Conservation (phyloP, 306 rosid species). For the Quillaja saponaria region DNA sequence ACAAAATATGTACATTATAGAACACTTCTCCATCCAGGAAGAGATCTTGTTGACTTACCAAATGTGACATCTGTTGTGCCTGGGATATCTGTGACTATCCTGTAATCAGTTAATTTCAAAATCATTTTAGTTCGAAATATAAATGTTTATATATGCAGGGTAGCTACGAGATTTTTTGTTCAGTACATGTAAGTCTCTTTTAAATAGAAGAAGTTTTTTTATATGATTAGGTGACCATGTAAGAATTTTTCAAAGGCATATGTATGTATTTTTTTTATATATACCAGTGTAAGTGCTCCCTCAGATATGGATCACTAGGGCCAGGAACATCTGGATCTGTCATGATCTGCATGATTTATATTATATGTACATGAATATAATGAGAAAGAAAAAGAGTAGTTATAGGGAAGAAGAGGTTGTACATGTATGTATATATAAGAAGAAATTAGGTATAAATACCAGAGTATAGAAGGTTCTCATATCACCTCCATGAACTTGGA, state of each 20-base stretch:
- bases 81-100: constrained; percentile 91
- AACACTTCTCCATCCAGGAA: not conserved
- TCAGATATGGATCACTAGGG: constrained; percentile 91
- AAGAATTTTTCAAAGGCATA: not conserved
- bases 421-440: too few relatives aligned
- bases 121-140: not conserved
- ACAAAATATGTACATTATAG: not conserved
- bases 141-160: too few relatives aligned
- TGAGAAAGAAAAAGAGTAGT: not conserved
- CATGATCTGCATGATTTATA: constrained; percentile 55
- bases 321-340: constrained; percentile 97
- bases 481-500: constrained; percentile 84
- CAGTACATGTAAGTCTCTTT: too few relatives aligned
- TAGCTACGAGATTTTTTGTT: too few relatives aligned
- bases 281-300: constrained; percentile 92
- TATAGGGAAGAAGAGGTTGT: not conserved
- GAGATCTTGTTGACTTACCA: constrained; percentile 42
- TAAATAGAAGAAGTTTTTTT: too few relatives aligned
- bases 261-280: not conserved
- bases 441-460: constrained; percentile 34
- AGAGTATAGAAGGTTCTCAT: constrained; percentile 86
- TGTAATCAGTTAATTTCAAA: constrained; percentile 31
- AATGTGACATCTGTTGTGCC: constrained; percentile 85
- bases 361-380: not conserved
- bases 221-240: too few relatives aligned